Percentiles rank a stretch among this genome's conserved stretches.
These are phyloP conservation scores for Lomentospora prolificans DNA, from an alignment of 2,329 filamentous ascomycete species.

Conservation along the genomic window DNA sequence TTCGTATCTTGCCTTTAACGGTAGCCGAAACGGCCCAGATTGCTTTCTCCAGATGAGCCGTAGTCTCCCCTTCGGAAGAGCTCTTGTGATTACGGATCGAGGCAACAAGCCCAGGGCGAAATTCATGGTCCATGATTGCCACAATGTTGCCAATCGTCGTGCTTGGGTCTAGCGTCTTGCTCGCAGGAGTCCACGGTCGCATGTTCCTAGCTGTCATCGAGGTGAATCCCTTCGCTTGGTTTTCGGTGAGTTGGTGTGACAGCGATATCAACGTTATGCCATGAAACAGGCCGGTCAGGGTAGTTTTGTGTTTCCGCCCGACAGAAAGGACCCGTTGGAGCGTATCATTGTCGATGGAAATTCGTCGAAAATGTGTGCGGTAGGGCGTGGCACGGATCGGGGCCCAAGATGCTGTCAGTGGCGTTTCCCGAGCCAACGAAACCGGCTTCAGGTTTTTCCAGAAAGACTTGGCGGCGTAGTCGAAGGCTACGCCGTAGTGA, in stretches of 20 bases:
- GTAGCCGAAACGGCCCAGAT: background rate
- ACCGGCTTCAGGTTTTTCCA: background rate
- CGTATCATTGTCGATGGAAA: background rate
- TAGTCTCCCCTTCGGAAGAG: too few species aligned
- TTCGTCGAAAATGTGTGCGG: background rate
- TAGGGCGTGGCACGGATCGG: background rate
- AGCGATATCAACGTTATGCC: background rate
- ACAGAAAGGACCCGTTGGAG: background rate
- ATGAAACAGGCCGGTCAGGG: background rate
- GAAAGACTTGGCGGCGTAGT: background rate
- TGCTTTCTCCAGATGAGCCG: background rate
- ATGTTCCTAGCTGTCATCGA: background rate
- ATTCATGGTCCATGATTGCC: background rate
- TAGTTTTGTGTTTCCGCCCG: background rate
- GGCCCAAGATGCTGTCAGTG: background rate
- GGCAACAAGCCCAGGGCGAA: background rate
- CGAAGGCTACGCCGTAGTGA: background rate
- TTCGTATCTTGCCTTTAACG: background rate
- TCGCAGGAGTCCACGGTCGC: background rate
- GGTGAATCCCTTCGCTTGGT: background rate
- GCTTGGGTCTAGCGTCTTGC: background rate
- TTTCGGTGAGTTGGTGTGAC: background rate
- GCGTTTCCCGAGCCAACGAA: background rate
- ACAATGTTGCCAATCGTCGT: background rate
- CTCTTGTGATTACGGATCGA: background rate